Evolutionary conservation across 495 filamentous ascomycete species (phyloP).

Genomic region (Lasiosphaeriaceae sp.): DNA sequence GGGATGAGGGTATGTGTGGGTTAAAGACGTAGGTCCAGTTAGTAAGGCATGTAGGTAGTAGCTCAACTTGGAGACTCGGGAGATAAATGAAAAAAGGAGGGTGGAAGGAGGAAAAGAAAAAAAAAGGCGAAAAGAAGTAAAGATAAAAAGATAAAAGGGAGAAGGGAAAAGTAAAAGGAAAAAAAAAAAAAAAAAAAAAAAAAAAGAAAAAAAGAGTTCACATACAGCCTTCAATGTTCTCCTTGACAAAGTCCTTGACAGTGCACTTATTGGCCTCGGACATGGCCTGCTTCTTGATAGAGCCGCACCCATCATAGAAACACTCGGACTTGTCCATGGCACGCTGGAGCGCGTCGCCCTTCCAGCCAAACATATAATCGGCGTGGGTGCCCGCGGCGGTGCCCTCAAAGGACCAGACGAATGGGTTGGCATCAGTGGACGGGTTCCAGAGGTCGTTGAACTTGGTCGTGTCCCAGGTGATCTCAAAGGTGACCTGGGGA

Average conservation of each 20-base stretch:
- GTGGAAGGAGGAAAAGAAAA: not conserved
- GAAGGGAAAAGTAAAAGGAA: too few relatives aligned
- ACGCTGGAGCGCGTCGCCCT: conserved; percentile 38
- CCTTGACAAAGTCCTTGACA: conserved; percentile 24
- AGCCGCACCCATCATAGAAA: conserved; percentile 40
- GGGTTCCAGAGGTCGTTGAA: conserved; percentile 43
- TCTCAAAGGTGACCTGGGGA: conserved; percentile 48
- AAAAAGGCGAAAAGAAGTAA: too few relatives aligned
- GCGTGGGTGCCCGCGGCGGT: conserved; percentile 14
- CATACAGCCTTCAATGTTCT: conserved; percentile 1
- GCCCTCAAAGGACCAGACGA: conserved; percentile 26
- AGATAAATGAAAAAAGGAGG: not conserved
- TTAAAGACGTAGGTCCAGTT: too few relatives aligned
- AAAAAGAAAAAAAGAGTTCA: not conserved
- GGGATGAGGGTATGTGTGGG: too few relatives aligned
- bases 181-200: too few relatives aligned
- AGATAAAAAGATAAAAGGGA: too few relatives aligned
- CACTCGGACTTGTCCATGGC: conserved; percentile 37
- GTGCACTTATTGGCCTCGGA: conserved; percentile 39
- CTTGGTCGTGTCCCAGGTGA: conserved; percentile 45
- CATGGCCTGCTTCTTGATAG: conserved; percentile 37
- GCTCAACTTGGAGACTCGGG: too few relatives aligned
- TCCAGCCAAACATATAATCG: conserved; percentile 28
- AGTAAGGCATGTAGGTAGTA: too few relatives aligned
- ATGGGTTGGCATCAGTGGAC: conserved; percentile 36